Evolutionary conservation across 345 rosid genomes (phyloP).

Genomic region (Syzygium oleosum): DNA sequence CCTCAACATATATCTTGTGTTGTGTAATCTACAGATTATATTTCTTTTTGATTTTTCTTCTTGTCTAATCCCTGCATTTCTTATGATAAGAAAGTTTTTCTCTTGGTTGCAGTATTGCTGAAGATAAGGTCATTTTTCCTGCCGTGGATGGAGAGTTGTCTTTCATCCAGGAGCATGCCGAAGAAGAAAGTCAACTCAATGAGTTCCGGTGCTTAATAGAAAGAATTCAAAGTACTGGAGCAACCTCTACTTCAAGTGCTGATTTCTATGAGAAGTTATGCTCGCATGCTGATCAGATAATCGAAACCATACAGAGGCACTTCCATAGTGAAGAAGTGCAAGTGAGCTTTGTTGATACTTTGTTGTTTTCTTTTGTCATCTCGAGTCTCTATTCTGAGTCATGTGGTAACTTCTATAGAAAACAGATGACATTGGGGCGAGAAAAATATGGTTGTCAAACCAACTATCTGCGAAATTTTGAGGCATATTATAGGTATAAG

Average conservation of each 20-base stretch:
- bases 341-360: constrained; percentile 30
- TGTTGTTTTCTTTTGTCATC: background rate
- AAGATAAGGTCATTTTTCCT: constrained; percentile 87
- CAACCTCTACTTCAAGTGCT: constrained; percentile 54
- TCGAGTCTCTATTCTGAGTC: background rate
- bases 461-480: background rate
- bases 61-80: background rate
- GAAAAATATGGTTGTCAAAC: background rate
- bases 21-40: background rate
- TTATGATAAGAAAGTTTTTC: background rate
- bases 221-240: constrained; percentile 67
- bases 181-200: constrained; percentile 75
- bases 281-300: constrained; percentile 82
- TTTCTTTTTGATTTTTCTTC: background rate
- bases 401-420: background rate
- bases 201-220: constrained; percentile 74
- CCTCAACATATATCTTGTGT: background rate
- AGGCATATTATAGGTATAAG: background rate
- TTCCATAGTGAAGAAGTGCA: constrained; percentile 77
- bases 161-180: constrained; percentile 68
- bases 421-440: background rate
- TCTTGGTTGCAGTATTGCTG: constrained; percentile 60
- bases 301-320: constrained; percentile 67
- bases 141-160: constrained; percentile 73
- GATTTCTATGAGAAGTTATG: constrained; percentile 70